These are phyloP conservation scores for Ophiocordyceps polyrhachis-furcata DNA, from an alignment of 2,329 filamentous ascomycete genomes.

Conservation along the genomic window DNA sequence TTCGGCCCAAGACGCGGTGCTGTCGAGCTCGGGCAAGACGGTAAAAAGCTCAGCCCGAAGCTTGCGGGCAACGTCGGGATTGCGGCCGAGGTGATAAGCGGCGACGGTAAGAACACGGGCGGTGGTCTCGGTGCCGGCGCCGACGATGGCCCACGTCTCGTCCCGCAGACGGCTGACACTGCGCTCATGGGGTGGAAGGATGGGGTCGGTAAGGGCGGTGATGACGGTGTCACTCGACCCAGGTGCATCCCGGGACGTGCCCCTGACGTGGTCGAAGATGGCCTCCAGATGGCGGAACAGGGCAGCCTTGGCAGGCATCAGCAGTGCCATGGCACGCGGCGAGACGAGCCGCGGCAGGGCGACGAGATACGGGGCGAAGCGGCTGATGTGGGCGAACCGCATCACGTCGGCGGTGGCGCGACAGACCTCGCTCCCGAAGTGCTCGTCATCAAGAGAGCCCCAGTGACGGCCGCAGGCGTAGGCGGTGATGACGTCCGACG, in stretches of 20 bases:
- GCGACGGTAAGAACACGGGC: neutral
- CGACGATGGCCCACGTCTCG: neutral
- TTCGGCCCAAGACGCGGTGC: neutral
- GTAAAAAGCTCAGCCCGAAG: neutral
- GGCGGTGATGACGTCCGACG: neutral
- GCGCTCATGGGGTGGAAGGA: neutral
- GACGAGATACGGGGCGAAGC: neutral
- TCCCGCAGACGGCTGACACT: neutral
- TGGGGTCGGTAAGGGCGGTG: neutral
- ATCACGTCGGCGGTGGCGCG: neutral
- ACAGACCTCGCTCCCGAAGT: neutral
- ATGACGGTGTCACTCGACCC: neutral
- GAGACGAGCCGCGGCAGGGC: neutral
- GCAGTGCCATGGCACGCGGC: neutral
- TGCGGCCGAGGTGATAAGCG: neutral
- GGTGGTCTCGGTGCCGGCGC: neutral
- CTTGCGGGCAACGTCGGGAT: neutral
- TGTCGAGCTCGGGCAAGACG: neutral
- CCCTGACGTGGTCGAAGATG: neutral
- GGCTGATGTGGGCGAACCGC: neutral
- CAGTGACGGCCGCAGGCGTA: neutral
- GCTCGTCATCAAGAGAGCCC: neutral
- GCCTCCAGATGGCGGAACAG: neutral
- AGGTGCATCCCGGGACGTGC: neutral
- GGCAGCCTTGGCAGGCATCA: neutral